phyloP scores from a whole-genome alignment of 768 basidiomycete species.

The Tricholoma flavovirens region DNA sequence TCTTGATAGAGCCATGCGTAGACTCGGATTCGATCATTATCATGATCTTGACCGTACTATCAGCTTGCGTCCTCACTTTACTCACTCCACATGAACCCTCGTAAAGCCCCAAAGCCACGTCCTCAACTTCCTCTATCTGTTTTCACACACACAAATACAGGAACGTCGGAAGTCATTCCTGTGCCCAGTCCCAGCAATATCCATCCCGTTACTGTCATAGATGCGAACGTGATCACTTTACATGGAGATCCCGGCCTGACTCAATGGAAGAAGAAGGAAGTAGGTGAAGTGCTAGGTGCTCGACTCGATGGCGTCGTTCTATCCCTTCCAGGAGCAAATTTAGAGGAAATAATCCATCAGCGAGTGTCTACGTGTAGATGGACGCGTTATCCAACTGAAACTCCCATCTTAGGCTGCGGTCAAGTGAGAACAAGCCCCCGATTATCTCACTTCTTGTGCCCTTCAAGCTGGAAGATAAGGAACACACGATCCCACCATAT shows the following conservation, averaged over 20 bases:
- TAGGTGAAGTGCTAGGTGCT: constrained; percentile 37
- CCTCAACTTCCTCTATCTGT: constrained; percentile 73
- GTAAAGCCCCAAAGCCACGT: constrained; percentile 58
- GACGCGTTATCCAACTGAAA: neutral
- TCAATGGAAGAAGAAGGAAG: constrained; percentile 52
- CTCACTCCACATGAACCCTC: constrained; percentile 18
- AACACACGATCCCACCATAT: constrained; percentile 33
- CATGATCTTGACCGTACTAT: neutral
- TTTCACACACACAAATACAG: constrained; percentile 62
- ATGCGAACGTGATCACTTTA: constrained; percentile 54
- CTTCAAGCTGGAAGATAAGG: constrained; percentile 48
- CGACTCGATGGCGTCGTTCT: constrained; percentile 55
- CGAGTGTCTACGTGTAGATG: constrained; percentile 27
- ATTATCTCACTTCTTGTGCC: constrained; percentile 58
- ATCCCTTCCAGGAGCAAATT: constrained; percentile 37
- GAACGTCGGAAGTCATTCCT: constrained; percentile 62
- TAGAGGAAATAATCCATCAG: constrained; percentile 41
- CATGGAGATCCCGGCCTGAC: constrained; percentile 34
- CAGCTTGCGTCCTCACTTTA: constrained; percentile 8
- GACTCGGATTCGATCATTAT: too few species aligned
- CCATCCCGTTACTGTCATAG: constrained; percentile 58
- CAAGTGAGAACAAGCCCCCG: constrained; percentile 17
- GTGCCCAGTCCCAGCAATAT: constrained; percentile 63
- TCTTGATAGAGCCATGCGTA: too few species aligned
- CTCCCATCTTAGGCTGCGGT: constrained; percentile 8